These are phyloP conservation scores for Hylodesmum podocarpum DNA, from an alignment of 306 rosid species.

Conservation along the genomic window DNA sequence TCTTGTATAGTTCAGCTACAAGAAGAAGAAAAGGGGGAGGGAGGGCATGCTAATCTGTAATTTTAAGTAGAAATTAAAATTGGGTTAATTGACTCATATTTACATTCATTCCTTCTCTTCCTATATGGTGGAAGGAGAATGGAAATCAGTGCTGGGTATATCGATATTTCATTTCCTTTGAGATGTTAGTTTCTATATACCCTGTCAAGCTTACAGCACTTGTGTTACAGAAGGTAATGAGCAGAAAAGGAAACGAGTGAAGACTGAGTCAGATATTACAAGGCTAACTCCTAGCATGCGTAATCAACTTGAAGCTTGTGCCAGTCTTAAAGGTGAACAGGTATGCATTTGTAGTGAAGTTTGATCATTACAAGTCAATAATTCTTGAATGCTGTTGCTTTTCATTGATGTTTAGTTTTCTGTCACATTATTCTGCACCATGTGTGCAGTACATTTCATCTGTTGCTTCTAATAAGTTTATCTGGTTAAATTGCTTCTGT, in stretches of 20 bases:
- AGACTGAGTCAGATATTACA: constrained; percentile 76
- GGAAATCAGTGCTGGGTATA: constrained; percentile 15
- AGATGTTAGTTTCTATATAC: constrained; percentile 17
- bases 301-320: constrained; percentile 68
- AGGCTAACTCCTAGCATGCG: constrained; percentile 64
- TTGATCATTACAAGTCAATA: neutral
- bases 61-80: constrained; percentile 7
- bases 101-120: constrained; percentile 15
- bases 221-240: constrained; percentile 80
- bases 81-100: constrained; percentile 5
- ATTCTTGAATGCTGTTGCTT: neutral
- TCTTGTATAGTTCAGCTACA: constrained; percentile 28
- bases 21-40: constrained; percentile 32
- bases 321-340: constrained; percentile 92
- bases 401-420: neutral
- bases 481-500: constrained; percentile 1
- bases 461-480: constrained; percentile 6
- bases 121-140: constrained; percentile 28
- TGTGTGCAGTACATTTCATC: neutral
- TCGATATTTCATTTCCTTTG: constrained; percentile 1
- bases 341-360: constrained; percentile 38
- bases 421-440: neutral
- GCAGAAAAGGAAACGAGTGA: constrained; percentile 82
- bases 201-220: constrained; percentile 35
- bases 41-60: constrained; percentile 25